Percentiles rank a stretch among this genome's conserved stretches.
Conservation (phyloP, 2,329 filamentous ascomycete genomes). For the Colletotrichum horii region DNA sequence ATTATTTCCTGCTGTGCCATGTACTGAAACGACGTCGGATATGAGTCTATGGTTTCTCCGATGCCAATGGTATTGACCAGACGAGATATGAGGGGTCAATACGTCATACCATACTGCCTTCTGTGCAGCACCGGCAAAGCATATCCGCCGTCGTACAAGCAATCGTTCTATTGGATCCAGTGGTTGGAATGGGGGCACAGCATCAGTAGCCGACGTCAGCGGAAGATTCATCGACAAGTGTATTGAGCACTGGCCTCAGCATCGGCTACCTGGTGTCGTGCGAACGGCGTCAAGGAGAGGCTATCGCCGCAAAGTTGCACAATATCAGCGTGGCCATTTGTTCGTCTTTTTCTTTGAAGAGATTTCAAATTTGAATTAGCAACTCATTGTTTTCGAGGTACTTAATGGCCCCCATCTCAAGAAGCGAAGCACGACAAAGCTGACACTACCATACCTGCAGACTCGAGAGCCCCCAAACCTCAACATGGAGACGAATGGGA, state of each 20-base stretch:
- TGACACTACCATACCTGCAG: not conserved
- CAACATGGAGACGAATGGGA: not conserved
- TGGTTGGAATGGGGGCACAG: not conserved
- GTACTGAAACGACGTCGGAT: not conserved
- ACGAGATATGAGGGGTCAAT: not conserved
- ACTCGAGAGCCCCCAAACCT: not conserved
- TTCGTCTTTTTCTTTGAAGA: not conserved
- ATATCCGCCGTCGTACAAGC: not conserved
- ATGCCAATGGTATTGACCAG: not conserved
- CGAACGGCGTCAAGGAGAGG: not conserved
- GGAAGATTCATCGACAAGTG: not conserved
- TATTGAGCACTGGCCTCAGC: not conserved
- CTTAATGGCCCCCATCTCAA: not conserved
- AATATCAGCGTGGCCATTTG: rapidly evolving
- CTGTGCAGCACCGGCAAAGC: not conserved
- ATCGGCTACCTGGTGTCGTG: not conserved
- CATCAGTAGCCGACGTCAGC: not conserved
- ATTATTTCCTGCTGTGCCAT: not conserved
- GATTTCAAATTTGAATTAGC: rapidly evolving
- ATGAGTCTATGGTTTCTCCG: not conserved
- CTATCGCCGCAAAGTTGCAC: not conserved
- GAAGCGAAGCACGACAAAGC: not conserved
- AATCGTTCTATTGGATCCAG: not conserved
- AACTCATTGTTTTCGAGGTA: not conserved
- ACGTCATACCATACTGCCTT: not conserved